Evolutionary conservation across 352 stramenopile species (phyloP), one percentile per base, ranked within the genome.

Genomic region (Hyaloperonospora brassicae): DNA sequence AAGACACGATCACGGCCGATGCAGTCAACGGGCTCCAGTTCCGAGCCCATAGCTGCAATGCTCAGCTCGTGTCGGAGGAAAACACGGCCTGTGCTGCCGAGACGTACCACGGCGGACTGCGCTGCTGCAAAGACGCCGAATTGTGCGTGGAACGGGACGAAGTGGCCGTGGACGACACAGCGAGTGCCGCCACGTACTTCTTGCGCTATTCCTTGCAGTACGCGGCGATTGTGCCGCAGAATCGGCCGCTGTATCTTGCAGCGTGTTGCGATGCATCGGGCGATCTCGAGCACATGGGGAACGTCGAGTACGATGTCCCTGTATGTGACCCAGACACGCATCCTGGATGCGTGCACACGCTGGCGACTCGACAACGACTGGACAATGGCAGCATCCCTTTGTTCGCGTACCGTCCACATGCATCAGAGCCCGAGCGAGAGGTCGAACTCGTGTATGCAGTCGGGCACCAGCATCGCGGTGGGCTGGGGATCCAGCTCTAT

Each of bases 191-290:
- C 22, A 73, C 59, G 31, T 88, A 85, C 59, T 78, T 84, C 53
- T 63, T 91, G 60, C 80, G 76, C 47, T 91, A 91, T 62, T 84
- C 80, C 58, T 64, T 91, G 31, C 73, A 88, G 27, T 91, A 91
- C 60, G 66, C 77, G 22, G 60, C 73, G 1, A 64, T 89, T 8
- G 56, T 73, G 27, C 61, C 70, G 12, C 72, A 72, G 38, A 86
- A 85, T 47, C 76, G 74, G 12, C 66, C 71, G 34, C 57, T 91
- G 44, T 87, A 86, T 60, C 56, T 88, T 14, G 76, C 76, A 7
- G 73, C 72, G 12, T 91, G 80, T 56, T 91, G 80, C 45, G 80
- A 91, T 31, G 80, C 78, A 1, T 79, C 78, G 5, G 78, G 78
- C 10, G 70, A 76, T 55, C 55, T 87, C 10, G 51, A 61, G 2